Conservation (phyloP, 2,329 filamentous ascomycete genomes). For the Phialemonium atrogriseum region DNA sequence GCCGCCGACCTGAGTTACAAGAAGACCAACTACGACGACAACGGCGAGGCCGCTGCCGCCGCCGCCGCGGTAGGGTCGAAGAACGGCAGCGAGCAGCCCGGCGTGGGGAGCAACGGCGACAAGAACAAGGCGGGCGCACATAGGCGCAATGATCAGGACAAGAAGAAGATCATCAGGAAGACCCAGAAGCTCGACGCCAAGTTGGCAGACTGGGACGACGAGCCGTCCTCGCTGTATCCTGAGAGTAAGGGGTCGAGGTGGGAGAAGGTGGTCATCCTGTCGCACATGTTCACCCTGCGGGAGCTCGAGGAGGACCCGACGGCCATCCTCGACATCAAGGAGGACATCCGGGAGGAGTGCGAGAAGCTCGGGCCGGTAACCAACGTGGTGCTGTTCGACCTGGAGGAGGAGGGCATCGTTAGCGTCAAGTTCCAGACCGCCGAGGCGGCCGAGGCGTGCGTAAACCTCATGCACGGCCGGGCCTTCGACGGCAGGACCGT, state of each 20-base stretch:
- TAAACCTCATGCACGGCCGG: slow-evolving; percentile 70
- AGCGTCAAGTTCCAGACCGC: slow-evolving; percentile 72
- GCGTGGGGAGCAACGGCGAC: slow-evolving; percentile 8
- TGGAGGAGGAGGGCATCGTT: slow-evolving; percentile 75
- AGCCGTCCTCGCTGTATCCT: slow-evolving; percentile 42
- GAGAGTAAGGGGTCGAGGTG: slow-evolving; percentile 45
- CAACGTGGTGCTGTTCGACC: slow-evolving; percentile 84
- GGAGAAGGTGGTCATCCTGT: slow-evolving; percentile 79
- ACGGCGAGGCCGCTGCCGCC: slow-evolving; percentile 10
- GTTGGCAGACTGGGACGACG: slow-evolving; percentile 90
- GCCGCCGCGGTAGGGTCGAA: slow-evolving; percentile 10
- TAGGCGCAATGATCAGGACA: slow-evolving; percentile 52
- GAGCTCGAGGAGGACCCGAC: slow-evolving; percentile 81
- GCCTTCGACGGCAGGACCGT: slow-evolving; percentile 67
- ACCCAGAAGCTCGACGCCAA: slow-evolving; percentile 87
- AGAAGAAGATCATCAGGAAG: slow-evolving; percentile 84
- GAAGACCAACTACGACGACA: slow-evolving; percentile 60
- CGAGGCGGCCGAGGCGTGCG: slow-evolving; percentile 64
- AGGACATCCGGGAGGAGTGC: slow-evolving; percentile 88
- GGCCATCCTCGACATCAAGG: slow-evolving; percentile 82
- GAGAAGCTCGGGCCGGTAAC: slow-evolving; percentile 79
- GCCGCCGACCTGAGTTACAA: slow-evolving; percentile 88
- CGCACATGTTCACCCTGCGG: slow-evolving; percentile 84
- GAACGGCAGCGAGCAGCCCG: slow-evolving; percentile 6
- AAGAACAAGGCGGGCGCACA: slow-evolving; percentile 26